These are phyloP conservation scores for Coleophoma crateriformis DNA, from an alignment of 2,329 filamentous ascomycete species.

Conservation along the genomic window DNA sequence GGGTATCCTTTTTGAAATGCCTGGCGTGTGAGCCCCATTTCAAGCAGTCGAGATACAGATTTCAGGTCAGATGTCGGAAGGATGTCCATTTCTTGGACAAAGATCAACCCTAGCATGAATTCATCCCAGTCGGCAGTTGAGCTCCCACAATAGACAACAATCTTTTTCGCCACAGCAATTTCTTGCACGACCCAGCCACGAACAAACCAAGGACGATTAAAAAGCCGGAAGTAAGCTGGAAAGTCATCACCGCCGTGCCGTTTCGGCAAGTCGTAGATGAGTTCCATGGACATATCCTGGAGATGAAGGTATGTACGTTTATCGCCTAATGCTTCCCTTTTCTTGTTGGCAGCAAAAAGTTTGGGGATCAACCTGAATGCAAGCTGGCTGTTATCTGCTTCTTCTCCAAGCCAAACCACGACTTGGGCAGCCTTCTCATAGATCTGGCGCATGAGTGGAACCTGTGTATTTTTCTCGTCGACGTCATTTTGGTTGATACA, in stretches of 20 bases:
- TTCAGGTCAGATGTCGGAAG: neutral
- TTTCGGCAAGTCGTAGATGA: neutral
- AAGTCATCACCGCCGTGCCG: neutral
- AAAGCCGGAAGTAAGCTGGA: neutral
- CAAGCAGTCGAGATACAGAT: neutral
- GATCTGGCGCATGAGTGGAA: conserved; percentile 3
- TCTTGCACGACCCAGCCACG: conserved; percentile 7
- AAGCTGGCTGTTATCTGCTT: neutral
- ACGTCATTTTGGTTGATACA: conserved; percentile 3
- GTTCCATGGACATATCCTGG: neutral
- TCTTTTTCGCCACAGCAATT: conserved; percentile 4
- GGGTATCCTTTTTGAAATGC: neutral
- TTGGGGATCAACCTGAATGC: neutral
- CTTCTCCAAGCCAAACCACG: conserved; percentile 6
- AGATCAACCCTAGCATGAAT: neutral
- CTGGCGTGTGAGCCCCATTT: neutral
- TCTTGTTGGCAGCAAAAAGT: neutral
- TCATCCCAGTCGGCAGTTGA: conserved; percentile 1
- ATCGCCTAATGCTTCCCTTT: neutral
- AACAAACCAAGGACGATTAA: conserved; percentile 2
- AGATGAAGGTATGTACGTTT: neutral
- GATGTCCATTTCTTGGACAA: neutral
- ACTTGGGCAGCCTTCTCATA: conserved; percentile 6
- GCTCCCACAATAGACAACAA: neutral
- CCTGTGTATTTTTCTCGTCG: conserved; percentile 1